A percentile compares a stretch with the other conserved stretches of the same genome.
Evolutionary conservation across 371 early-diverging fungal species (phyloP).

Genomic region (Mucor lusitanicus): DNA sequence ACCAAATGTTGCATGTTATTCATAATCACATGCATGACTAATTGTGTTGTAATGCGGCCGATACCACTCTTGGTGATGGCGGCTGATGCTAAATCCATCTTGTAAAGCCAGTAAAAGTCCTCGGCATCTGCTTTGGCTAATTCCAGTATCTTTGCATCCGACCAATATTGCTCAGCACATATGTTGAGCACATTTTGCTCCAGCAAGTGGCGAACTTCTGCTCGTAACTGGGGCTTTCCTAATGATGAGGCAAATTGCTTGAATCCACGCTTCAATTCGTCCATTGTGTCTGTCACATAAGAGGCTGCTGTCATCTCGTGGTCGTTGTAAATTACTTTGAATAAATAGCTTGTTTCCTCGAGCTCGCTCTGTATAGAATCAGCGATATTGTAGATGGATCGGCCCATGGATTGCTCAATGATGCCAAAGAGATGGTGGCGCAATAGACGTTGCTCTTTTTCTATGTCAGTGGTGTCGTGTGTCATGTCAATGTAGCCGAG

Average conservation of each 20-base stretch:
- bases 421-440: slow-evolving; percentile 81
- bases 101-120: slow-evolving; percentile 81
- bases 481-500: slow-evolving; percentile 90
- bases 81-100: slow-evolving; percentile 79
- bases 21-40: slow-evolving; percentile 84
- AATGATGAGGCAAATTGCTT: slow-evolving; percentile 84
- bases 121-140: slow-evolving; percentile 56
- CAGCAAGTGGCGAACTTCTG: slow-evolving; percentile 83
- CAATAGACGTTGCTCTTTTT: slow-evolving; percentile 32
- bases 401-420: slow-evolving; percentile 88
- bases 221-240: slow-evolving; percentile 88
- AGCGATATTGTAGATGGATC: slow-evolving; percentile 74
- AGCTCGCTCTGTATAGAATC: slow-evolving; percentile 89
- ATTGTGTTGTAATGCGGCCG: slow-evolving; percentile 87
- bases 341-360: slow-evolving; percentile 92
- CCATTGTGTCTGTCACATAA: slow-evolving; percentile 92
- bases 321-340: slow-evolving; percentile 97
- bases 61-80: slow-evolving; percentile 92
- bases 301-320: slow-evolving; percentile 87
- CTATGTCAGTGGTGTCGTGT: not conserved
- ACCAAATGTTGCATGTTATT: slow-evolving; percentile 79
- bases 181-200: slow-evolving; percentile 88
- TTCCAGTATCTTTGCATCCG: slow-evolving; percentile 68
- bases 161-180: slow-evolving; percentile 91
- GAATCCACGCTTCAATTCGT: slow-evolving; percentile 89